Conservation (phyloP, 1,284 basidiomycete species). For the Rhodotorula sp. region DNA sequence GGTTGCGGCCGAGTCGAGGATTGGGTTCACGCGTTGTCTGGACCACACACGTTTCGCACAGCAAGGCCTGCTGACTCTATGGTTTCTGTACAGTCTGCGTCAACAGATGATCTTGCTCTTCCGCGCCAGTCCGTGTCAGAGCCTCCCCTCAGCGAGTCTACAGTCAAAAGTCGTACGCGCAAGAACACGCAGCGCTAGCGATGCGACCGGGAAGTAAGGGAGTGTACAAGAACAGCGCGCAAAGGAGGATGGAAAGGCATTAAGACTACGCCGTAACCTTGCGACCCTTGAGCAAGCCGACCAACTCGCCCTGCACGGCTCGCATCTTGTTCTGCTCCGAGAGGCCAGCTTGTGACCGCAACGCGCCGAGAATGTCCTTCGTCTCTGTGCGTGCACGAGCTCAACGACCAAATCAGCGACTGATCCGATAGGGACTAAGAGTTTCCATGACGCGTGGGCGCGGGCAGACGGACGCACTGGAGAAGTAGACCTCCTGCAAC, state of each 20-base stretch:
- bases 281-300: slow-evolving; percentile 57
- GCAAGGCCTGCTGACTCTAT: no score
- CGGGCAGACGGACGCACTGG: slow-evolving; percentile 20
- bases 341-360: slow-evolving; percentile 81
- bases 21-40: no score
- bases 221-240: neutral
- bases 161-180: no score
- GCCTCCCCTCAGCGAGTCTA: neutral
- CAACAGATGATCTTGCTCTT: neutral
- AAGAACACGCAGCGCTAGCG: no score
- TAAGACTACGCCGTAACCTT: slow-evolving; percentile 8
- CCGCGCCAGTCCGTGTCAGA: neutral
- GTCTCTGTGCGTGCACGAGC: slow-evolving; percentile 64
- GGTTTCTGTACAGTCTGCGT: no score
- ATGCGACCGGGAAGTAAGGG: no score
- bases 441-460: neutral
- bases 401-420: neutral
- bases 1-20: no score
- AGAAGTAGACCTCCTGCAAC: slow-evolving; percentile 92
- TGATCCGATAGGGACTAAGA: neutral
- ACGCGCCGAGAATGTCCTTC: slow-evolving; percentile 85
- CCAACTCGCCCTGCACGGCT: slow-evolving; percentile 88
- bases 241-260: neutral
- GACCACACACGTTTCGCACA: no score
- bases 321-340: slow-evolving; percentile 77